Evolutionary conservation across 2,329 filamentous ascomycete species (phyloP).

Genomic region (Ceratocystis colombiana): DNA sequence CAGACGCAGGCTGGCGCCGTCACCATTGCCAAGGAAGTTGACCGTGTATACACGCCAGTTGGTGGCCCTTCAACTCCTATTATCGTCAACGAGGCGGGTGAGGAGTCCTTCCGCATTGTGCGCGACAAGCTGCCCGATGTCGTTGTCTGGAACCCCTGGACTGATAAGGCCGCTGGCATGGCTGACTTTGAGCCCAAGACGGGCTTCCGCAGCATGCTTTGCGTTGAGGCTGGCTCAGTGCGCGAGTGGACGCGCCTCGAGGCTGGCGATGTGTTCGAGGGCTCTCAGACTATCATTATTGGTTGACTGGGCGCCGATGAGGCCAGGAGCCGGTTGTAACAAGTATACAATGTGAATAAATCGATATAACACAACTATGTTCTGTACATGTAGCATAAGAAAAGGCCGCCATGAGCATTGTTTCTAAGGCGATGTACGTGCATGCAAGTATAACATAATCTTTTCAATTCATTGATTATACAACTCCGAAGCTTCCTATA

Average conservation of each 20-base stretch:
- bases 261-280: conserved; percentile 58
- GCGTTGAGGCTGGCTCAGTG: conserved; percentile 82
- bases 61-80: conserved; percentile 50
- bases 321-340: neutral
- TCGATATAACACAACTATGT: conserved; percentile 5
- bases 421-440: neutral
- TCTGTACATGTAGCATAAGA: neutral
- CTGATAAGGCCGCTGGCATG: conserved; percentile 70
- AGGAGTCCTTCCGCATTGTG: conserved; percentile 59
- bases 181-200: conserved; percentile 81
- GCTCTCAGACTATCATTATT: conserved; percentile 45
- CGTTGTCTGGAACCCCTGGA: conserved; percentile 97
- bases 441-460: neutral
- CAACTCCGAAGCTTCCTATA: neutral
- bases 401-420: neutral
- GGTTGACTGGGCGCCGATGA: conserved; percentile 19
- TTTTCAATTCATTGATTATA: no score
- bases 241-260: conserved; percentile 75
- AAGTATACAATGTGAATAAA: conserved; percentile 2
- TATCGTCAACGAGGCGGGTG: conserved; percentile 52
- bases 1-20: conserved; percentile 57
- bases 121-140: conserved; percentile 79
- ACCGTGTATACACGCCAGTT: conserved; percentile 73
- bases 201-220: conserved; percentile 87
- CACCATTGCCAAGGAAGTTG: conserved; percentile 66